These are phyloP conservation scores for Penicillium crustosum DNA, from an alignment of 2,329 filamentous ascomycete species.

Conservation along the genomic window DNA sequence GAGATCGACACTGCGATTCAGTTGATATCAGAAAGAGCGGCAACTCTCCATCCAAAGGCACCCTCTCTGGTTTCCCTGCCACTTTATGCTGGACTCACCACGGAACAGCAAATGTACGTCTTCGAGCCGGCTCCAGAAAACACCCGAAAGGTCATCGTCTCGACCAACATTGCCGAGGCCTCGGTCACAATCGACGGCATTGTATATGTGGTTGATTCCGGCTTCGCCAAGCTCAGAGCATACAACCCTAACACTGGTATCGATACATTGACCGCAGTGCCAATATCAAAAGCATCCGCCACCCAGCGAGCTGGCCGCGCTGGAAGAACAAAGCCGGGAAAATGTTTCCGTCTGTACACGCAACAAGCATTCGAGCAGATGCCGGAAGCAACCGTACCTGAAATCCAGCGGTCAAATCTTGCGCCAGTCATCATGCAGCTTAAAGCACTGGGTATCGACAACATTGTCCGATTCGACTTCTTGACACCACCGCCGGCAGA, in stretches of 20 bases:
- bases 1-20: slow-evolving; percentile 86
- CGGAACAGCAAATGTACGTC: slow-evolving; percentile 91
- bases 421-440: slow-evolving; percentile 86
- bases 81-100: slow-evolving; percentile 83
- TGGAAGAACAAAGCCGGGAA: slow-evolving; percentile 83
- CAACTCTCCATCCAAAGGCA: slow-evolving; percentile 59
- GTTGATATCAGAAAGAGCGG: slow-evolving; percentile 70
- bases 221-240: slow-evolving; percentile 84
- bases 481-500: slow-evolving; percentile 81
- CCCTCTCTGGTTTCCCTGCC: slow-evolving; percentile 69
- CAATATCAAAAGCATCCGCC: slow-evolving; percentile 89
- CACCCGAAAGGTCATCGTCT: slow-evolving; percentile 85
- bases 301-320: slow-evolving; percentile 87
- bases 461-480: slow-evolving; percentile 87
- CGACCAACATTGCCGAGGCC: slow-evolving; percentile 95
- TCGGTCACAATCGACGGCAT: slow-evolving; percentile 93
- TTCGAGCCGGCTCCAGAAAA: slow-evolving; percentile 81
- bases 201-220: slow-evolving; percentile 84
- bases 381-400: slow-evolving; percentile 73
- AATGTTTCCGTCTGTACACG: slow-evolving; percentile 91
- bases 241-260: slow-evolving; percentile 85
- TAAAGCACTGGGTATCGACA: slow-evolving; percentile 93
- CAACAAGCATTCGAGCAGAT: slow-evolving; percentile 68
- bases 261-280: slow-evolving; percentile 77
- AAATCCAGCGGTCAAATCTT: slow-evolving; percentile 89